These are phyloP conservation scores for cucumber (Cucumis sativus) DNA, from an alignment of 306 rosid species.

Conservation along the genomic window DNA sequence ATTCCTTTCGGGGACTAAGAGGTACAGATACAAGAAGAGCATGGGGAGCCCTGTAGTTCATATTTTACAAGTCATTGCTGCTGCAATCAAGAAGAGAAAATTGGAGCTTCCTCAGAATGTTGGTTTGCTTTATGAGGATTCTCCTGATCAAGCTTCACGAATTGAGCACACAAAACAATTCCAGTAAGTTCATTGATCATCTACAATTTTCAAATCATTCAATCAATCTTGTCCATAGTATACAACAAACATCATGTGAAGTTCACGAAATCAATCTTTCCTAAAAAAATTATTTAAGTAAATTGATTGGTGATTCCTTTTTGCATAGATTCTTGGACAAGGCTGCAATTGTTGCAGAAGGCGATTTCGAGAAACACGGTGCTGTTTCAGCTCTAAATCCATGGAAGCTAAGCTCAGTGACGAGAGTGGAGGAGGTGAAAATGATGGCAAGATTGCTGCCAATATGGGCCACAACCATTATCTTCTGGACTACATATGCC, in stretches of 20 bases:
- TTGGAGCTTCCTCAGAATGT: constrained; percentile 32
- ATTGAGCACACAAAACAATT: constrained; percentile 52
- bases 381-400: constrained; percentile 40
- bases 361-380: constrained; percentile 30
- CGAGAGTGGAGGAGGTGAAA: constrained; percentile 83
- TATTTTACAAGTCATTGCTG: constrained; percentile 57
- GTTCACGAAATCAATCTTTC: neutral
- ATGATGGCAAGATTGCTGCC: constrained; percentile 76
- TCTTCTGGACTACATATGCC: constrained; percentile 89
- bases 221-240: neutral
- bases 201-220: neutral
- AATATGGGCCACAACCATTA: constrained; percentile 89
- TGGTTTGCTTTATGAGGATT: constrained; percentile 46
- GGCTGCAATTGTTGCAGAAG: constrained; percentile 56
- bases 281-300: neutral
- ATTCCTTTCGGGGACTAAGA: constrained; percentile 43
- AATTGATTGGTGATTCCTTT: neutral
- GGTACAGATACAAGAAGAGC: constrained; percentile 64
- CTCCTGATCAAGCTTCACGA: constrained; percentile 41
- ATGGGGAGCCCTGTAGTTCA: constrained; percentile 80
- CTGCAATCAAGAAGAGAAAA: constrained; percentile 50
- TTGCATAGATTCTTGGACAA: constrained; percentile 58
- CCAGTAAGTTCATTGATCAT: constrained; percentile 24
- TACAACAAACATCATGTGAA: neutral
- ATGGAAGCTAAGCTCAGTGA: constrained; percentile 65